Evolutionary conservation across 768 basidiomycete genomes (phyloP), one percentile per base, ranked within the genome.

Genomic region (Paxillus involutus): DNA sequence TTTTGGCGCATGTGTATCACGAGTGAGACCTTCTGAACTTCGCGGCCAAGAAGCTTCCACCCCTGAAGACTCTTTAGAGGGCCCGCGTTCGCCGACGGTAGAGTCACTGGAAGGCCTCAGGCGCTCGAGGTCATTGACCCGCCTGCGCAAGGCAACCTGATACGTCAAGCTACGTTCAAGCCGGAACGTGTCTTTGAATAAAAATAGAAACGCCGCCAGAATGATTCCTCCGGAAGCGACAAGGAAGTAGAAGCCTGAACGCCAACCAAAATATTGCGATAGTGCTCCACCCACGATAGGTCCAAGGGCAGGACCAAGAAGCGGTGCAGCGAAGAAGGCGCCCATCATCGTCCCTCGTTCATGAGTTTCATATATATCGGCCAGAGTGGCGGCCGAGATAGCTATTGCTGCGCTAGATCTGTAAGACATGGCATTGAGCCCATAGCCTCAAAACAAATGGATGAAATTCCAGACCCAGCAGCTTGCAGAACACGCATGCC

Each of bases 171-270:
- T 94, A 42, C 94, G 85, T 63, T 94, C 90, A 51, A 79, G 74
- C 16, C 92, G 81, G 73, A 90, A 95, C 0, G 91, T 91, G 62
- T 95, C 92, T 53, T 80, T 82, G 74, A 94, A 90, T 63, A 87
- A 73, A 21, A 86, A 67, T 33, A 87, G 51, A 67, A 91, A 90
- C 17, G 76, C 70, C 37, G 83, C 42, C 47, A 82, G 73, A 47
- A 79, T 80, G 33, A 77, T 29, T 1, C 82, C 83, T 9, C 80
- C 80, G 51, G 86, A 77, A 32, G 85, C 84, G 1, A 80, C 74
- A 21, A 94, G 78, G 67, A 94, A 91, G 81, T 89, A 95, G 67
- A 95, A 92, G 0, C 84, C 82, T 8, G 86, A 82, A 36, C 89
- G 80, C 94, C 94, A 96, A 48, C 75, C 78, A 67, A 86, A 85